Base-by-base conservation (phyloP, 2,329 filamentous ascomycete species). In the Epichloe sibirici region DNA sequence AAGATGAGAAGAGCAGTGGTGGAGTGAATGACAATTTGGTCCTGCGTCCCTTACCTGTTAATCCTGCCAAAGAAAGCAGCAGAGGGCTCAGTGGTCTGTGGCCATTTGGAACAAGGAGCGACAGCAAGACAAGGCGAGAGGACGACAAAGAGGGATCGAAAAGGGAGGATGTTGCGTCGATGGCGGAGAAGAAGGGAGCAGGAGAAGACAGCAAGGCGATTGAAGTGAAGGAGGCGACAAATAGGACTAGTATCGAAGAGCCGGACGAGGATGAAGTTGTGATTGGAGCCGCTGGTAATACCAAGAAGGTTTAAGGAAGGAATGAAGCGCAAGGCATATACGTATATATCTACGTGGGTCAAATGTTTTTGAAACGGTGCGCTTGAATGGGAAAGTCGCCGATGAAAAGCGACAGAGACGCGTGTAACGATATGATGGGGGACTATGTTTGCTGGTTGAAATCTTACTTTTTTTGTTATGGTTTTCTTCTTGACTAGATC, bases 181-280 rank as follows among this genome's bases (percentile, higher is more conserved):
- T 48, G 12, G 13, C 49, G 34, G 50, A 54, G 17, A 57, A 54
- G 28, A 55, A 45, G 37, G 37, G 40, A 13, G 17, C 6, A 13
- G 49, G 43, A 9, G 55, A 60, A 8, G 69, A 74, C 49, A 70
- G 70, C 40, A 66, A 70, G 6, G 74, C 76, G 0, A 69, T 77
- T 5, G 73, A 78, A 59, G 76, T 77, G 7, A 71, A 68, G 59
- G 76, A 80, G 62, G 78, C 78, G 2, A 71, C 70, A 58, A 67
- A 73, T 51, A 67, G 78, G 57, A 81, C 76, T 38, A 81, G 77
- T 62, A 78, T 82, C 48, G 78, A 82, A 63, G 78, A 81, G 52
- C 74, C 76, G 6, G 78, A 81, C 53, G 77, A 77, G 39, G 75
- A 77, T 12, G 74, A 75, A 55, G 69, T 72, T 47, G 73, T 74